These are phyloP conservation scores for Fraxinus baroniana DNA, from an alignment of 305 asterid genomes.

Conservation along the genomic window DNA sequence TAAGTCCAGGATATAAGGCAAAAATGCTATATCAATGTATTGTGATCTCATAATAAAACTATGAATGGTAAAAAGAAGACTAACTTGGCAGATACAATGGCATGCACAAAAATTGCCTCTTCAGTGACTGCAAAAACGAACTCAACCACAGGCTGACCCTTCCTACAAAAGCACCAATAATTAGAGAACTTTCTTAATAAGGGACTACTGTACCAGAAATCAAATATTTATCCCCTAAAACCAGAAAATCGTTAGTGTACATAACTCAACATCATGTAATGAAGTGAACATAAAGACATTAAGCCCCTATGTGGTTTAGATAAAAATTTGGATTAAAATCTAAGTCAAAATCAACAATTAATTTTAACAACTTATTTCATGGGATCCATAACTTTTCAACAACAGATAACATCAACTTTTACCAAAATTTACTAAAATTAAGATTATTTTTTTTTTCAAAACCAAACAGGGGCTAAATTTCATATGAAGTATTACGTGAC, in stretches of 20 bases:
- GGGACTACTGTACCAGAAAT: not conserved
- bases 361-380: no score
- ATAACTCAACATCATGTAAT: not conserved
- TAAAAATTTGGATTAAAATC: no score
- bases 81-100: conserved; percentile 84
- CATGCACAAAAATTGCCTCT: conserved; percentile 91
- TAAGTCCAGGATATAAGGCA: conserved; percentile 15
- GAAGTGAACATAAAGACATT: not conserved
- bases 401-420: no score
- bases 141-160: conserved; percentile 94
- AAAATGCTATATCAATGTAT: conserved; percentile 6
- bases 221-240: not conserved
- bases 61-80: conserved; percentile 24
- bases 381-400: no score
- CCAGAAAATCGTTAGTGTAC: not conserved
- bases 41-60: conserved; percentile 10
- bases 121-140: conserved; percentile 91
- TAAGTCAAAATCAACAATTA: no score
- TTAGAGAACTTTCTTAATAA: conserved; percentile 23
- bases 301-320: no score
- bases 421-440: no score
- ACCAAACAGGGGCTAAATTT: no score
- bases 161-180: conserved; percentile 58
- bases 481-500: not conserved
- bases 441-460: no score